Conservation (phyloP, 2,329 filamentous ascomycete genomes). For the Neonectria coccinea region DNA sequence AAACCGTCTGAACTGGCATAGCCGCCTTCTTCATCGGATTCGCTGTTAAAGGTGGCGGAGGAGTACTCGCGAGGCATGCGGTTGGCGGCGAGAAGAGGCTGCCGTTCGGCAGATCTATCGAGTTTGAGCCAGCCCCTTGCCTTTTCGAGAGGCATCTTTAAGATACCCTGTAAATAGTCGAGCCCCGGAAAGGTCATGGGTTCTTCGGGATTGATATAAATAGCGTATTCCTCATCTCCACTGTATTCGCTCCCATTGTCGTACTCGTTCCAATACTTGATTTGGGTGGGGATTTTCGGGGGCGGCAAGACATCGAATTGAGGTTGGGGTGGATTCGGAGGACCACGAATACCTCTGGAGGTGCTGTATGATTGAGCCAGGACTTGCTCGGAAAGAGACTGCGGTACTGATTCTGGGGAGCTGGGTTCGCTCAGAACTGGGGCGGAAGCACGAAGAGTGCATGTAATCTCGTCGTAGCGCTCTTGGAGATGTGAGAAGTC, state of each 20-base stretch:
- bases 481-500: conserved; percentile 68
- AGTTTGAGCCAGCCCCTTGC: conserved; percentile 63
- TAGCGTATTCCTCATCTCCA: conserved; percentile 71
- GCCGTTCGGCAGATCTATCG: conserved; percentile 44
- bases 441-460: conserved; percentile 59
- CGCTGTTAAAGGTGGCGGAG: conserved; percentile 47
- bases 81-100: conserved; percentile 47
- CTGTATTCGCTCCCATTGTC: conserved; percentile 80
- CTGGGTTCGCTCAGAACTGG: conserved; percentile 56
- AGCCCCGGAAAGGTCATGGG: conserved; percentile 71
- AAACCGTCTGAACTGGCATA: conserved; percentile 67
- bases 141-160: conserved; percentile 62
- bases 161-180: conserved; percentile 66
- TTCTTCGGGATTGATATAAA: conserved; percentile 80
- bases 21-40: conserved; percentile 60
- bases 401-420: conserved; percentile 50
- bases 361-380: conserved; percentile 26
- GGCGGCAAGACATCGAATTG: conserved; percentile 50
- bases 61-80: conserved; percentile 46
- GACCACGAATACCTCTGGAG: conserved; percentile 38
- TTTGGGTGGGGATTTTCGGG: conserved; percentile 44
- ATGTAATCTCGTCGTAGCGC: conserved; percentile 64
- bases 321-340: conserved; percentile 44
- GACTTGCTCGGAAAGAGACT: conserved; percentile 30
- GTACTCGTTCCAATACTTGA: conserved; percentile 87